phyloP scores from a whole-genome alignment of 768 basidiomycete genomes.

The Hortiboletus campestris region DNA sequence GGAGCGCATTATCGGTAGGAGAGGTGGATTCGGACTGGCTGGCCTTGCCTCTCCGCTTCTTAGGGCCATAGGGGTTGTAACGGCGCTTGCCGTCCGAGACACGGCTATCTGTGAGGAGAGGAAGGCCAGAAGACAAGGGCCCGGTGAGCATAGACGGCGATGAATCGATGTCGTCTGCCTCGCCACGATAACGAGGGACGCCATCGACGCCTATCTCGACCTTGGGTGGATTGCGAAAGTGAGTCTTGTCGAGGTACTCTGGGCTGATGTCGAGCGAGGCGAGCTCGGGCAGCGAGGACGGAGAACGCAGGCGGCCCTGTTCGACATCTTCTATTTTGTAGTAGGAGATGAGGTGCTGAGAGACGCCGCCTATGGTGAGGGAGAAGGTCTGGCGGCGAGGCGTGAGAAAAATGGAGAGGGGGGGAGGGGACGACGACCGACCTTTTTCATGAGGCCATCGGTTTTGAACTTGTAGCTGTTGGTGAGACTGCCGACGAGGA shows the following conservation, averaged over 20 bases:
- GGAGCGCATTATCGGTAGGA: constrained; percentile 24
- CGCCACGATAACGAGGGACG: constrained; percentile 75
- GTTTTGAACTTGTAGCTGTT: constrained; percentile 77
- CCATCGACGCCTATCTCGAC: constrained; percentile 86
- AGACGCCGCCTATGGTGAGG: constrained; percentile 75
- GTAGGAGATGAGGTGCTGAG: constrained; percentile 93
- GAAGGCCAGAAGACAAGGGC: constrained; percentile 44
- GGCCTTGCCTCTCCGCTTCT: constrained; percentile 40
- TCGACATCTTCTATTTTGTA: constrained; percentile 92
- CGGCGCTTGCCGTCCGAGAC: constrained; percentile 45
- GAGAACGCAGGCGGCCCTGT: constrained; percentile 81
- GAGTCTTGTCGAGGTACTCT: constrained; percentile 85
- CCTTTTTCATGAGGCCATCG: constrained; percentile 97
- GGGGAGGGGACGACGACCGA: constrained; percentile 35
- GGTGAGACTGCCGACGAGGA: too few species aligned
- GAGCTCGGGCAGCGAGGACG: constrained; percentile 86
- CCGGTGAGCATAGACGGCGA: constrained; percentile 41
- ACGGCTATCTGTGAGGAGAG: constrained; percentile 49
- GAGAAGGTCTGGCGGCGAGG: constrained; percentile 74
- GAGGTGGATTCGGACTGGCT: constrained; percentile 28
- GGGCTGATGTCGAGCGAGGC: constrained; percentile 82
- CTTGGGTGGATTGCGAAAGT: constrained; percentile 88
- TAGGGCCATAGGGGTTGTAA: constrained; percentile 43
- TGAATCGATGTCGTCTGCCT: constrained; percentile 68
- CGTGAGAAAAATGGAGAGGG: constrained; percentile 30